Evolutionary conservation across 768 basidiomycete species (phyloP).

Genomic region (Suillus ampliporus): DNA sequence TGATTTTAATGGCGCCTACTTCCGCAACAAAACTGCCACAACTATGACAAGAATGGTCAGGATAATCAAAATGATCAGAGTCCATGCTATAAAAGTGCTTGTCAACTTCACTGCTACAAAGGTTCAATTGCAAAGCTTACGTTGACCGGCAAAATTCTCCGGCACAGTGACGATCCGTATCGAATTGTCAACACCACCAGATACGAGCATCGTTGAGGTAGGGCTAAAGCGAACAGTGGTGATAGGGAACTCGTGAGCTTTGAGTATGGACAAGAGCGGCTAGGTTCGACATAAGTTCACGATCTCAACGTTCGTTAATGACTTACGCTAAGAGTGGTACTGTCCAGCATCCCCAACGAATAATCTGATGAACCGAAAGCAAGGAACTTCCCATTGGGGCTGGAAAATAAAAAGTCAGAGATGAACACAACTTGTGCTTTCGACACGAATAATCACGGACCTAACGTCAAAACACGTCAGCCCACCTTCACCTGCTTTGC

Average conservation of each 20-base stretch:
- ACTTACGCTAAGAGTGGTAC: constrained; percentile 75
- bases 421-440: constrained; percentile 8
- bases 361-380: constrained; percentile 90
- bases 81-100: constrained; percentile 42
- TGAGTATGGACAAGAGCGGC: constrained; percentile 88
- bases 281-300: constrained; percentile 36
- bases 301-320: background rate
- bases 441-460: constrained; percentile 45
- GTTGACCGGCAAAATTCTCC: constrained; percentile 50
- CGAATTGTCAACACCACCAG: constrained; percentile 90
- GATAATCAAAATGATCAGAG: constrained; percentile 44
- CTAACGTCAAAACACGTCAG: constrained; percentile 90
- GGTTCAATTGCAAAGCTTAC: constrained; percentile 47
- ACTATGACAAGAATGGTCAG: constrained; percentile 49
- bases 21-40: constrained; percentile 47
- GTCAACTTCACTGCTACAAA: constrained; percentile 13
- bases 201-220: constrained; percentile 76
- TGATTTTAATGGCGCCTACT: constrained; percentile 9
- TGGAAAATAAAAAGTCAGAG: constrained; percentile 36
- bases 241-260: constrained; percentile 93
- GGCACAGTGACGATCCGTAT: constrained; percentile 83
- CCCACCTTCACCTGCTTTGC: constrained; percentile 79
- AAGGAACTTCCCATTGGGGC: constrained; percentile 79
- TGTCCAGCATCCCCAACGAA: constrained; percentile 83
- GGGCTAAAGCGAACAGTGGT: constrained; percentile 92